Base-by-base conservation (phyloP, 164 flowering plant species). In the Chloranthus sessilifolius region DNA sequence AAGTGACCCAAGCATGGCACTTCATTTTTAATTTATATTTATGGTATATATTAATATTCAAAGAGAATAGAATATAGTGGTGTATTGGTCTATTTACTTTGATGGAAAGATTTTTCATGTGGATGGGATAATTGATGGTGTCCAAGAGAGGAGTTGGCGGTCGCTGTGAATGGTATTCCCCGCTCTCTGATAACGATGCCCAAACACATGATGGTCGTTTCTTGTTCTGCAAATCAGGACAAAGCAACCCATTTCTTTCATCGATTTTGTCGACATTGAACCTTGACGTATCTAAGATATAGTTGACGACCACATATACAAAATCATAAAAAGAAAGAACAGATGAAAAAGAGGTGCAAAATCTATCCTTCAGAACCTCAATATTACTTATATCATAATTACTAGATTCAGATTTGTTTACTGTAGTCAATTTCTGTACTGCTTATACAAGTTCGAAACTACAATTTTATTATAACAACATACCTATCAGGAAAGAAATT, bases 131-230 rank as follows among this genome's bases (percentile, higher is more conserved):
- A 61, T 91, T 88, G 47, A 91, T 71, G 49, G 98, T 88, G 78
- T 91, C 98, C 74, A 91, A 60, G 2, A 91, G 81, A 54, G 98
- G 98, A 54, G 96, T 91, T 19, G 98, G 81, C 16, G 98, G 98
- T 57, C 82, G 83, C 56, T 74, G 74, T 21, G 96, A 72, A 50
- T 77, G 68, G 63, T 88, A 88, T 33, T 91, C 95, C 29, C 74
- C 96, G 1, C 49, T 74, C 58, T 88, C 98, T 17, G 92, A 69
- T 20, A 85, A 67, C 40, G 94, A 75, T 56, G 90, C 92, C 53
- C 69, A 68, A 49, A 91, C 68, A 47, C 49, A 16, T 47, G n/a
- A n/a, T n/a, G 78, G 7, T 60, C 72, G 76, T 61, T 65, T 85
- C 72, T 56, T 81, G 7, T 55, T 74, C 88, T 81, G 77, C 44